A percentile compares a stretch with the other conserved stretches of the same genome.
phyloP scores from a whole-genome alignment of 768 basidiomycete genomes.

The Lyophyllum shimeji region DNA sequence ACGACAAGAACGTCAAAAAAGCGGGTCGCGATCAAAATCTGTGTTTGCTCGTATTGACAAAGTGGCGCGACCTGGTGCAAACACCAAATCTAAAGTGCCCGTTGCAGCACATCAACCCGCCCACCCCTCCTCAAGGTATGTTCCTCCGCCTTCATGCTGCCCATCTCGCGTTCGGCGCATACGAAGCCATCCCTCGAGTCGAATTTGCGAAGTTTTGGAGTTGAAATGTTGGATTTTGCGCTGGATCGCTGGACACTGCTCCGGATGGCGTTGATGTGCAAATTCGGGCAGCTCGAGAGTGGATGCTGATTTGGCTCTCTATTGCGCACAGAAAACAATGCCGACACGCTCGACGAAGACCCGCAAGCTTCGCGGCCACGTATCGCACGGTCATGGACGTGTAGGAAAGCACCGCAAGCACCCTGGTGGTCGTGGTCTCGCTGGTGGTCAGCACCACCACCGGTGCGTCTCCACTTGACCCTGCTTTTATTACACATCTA shows the following conservation, averaged over 20 bases:
- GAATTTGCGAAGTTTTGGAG: slow-evolving; percentile 12
- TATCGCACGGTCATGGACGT: slow-evolving; percentile 99
- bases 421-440: slow-evolving; percentile 99
- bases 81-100: slow-evolving; percentile 22
- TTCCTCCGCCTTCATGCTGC: slow-evolving; percentile 27
- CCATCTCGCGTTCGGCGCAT: slow-evolving; percentile 1
- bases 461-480: slow-evolving; percentile 52
- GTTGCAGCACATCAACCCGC: slow-evolving; percentile 39
- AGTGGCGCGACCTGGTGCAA: slow-evolving; percentile 26
- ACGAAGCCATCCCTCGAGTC: slow-evolving; percentile 2
- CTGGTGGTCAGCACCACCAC: slow-evolving; percentile 99
- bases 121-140: slow-evolving; percentile 68
- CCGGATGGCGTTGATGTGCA: slow-evolving; percentile 49
- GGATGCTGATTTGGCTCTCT: slow-evolving; percentile 17
- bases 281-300: slow-evolving; percentile 18
- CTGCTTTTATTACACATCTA: neutral
- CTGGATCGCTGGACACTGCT: slow-evolving; percentile 34
- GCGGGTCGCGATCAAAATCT: neutral
- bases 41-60: slow-evolving; percentile 29
- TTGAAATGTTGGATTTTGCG: slow-evolving; percentile 29
- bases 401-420: slow-evolving; percentile 99
- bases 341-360: slow-evolving; percentile 96
- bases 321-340: slow-evolving; percentile 55
- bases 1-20: slow-evolving; percentile 2
- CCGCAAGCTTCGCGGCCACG: slow-evolving; percentile 99